Evolutionary conservation across 2,329 filamentous ascomycete genomes (phyloP).

Genomic region (Fusarium falciforme): DNA sequence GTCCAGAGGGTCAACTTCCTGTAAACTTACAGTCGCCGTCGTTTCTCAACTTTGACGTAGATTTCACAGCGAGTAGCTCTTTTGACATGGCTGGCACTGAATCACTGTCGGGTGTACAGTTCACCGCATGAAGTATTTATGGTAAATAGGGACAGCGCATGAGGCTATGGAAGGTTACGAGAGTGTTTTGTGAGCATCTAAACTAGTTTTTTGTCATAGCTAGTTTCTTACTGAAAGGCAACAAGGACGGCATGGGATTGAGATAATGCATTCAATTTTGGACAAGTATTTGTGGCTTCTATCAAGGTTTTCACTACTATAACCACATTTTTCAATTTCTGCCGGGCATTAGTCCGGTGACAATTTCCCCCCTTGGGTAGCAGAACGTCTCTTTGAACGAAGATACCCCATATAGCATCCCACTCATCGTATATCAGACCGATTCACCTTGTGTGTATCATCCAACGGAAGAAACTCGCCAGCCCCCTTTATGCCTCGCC

Average conservation of each 20-base stretch:
- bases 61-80: neutral
- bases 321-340: neutral
- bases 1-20: neutral
- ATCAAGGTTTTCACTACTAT: neutral
- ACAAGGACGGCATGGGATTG: neutral
- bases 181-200: neutral
- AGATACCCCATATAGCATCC: neutral
- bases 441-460: neutral
- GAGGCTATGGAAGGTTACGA: neutral
- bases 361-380: neutral
- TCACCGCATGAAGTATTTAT: neutral
- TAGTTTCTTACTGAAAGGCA: neutral
- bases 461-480: neutral
- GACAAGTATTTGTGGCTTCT: neutral
- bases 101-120: neutral
- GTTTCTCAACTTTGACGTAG: conserved; percentile 10
- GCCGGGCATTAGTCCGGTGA: neutral
- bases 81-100: neutral
- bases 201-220: neutral
- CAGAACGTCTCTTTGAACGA: too few relatives aligned
- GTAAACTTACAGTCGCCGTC: neutral
- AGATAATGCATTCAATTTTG: neutral
- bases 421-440: neutral
- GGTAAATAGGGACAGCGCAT: neutral
- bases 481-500: neutral